Evolutionary conservation across 176 grass and related monocot species (phyloP), one percentile per base, ranked within the genome.

Genomic region (Oryza coarctata): DNA sequence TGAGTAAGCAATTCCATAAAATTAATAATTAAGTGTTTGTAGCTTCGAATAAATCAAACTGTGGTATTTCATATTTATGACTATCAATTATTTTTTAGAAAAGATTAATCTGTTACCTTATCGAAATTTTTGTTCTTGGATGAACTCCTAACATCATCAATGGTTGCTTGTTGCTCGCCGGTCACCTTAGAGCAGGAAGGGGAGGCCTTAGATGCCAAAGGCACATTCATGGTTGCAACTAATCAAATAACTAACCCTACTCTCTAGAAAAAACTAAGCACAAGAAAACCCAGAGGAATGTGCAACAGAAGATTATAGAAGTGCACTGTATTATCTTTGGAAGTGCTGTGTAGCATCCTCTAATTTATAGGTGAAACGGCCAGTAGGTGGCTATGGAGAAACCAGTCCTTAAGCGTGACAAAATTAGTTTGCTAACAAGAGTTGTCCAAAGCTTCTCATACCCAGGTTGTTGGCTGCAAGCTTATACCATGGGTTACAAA

Each of bases 201-300:
- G 8, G 58, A 73, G 36, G 34, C 17, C 77, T 86, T 86, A 30
- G 88, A 88, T 71, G 87, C 82, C 55, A 89, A 81, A 64, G 64
- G 76, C 14, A 85, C 22, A 55, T 89, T 65, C 87, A 89, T 89
- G 31, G 20, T 11, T 43, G 27, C 34, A 67, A 28, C 10, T 65
- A 67, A 36, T 17, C 50, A 10, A 78, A 47, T 4, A 29, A 41
- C 2, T n/a, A 75, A 15, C 26, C 2, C 22, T 58, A 58, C 55
- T 58, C 0, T 23, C 18, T 58, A 9, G n/a, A 11, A 23, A 60
- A 58, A 60, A 23, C 0, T 7, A 10, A 25, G 55, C 8, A 60
- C 22, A 60, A 25, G 55, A 60, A 55, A 75, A 15, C 20, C 1
- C 4, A 12, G 30, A 57, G 5, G 3, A n/a, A 41, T 35, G 73